A percentile compares a stretch with the other conserved stretches of the same genome.
Evolutionary conservation across 1,139 yeast species (phyloP).

Genomic region (Schizosaccharomyces versatilis): DNA sequence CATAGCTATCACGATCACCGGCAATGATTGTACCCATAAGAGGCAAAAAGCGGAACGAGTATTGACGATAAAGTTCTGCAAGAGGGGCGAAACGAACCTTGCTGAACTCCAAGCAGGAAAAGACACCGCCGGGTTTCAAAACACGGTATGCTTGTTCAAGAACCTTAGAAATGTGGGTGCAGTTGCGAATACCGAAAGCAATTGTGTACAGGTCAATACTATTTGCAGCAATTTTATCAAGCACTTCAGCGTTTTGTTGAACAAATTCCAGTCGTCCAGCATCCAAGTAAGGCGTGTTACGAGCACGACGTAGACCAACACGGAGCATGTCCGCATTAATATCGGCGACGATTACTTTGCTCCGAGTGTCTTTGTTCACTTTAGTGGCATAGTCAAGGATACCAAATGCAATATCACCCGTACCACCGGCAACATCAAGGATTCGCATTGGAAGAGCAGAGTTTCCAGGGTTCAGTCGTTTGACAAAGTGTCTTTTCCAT

Average conservation of each 20-base stretch:
- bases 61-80: conserved; percentile 59
- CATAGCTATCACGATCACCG: conserved; percentile 85
- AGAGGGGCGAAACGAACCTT: conserved; percentile 66
- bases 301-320: conserved; percentile 66
- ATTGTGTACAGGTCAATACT: conserved; percentile 90
- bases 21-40: conserved; percentile 89
- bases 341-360: conserved; percentile 80
- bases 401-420: conserved; percentile 95
- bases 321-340: conserved; percentile 87
- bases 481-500: conserved; percentile 84
- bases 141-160: conserved; percentile 83
- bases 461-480: conserved; percentile 66
- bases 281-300: conserved; percentile 17
- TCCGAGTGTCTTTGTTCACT: conserved; percentile 49
- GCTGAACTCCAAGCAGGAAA: conserved; percentile 86
- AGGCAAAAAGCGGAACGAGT: conserved; percentile 74
- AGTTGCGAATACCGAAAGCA: conserved; percentile 92
- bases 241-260: conserved; percentile 80
- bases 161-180: conserved; percentile 85
- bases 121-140: conserved; percentile 94
- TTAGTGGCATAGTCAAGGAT: conserved; percentile 72
- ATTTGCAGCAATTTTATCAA: conserved; percentile 63
- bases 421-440: conserved; percentile 95
- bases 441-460: conserved; percentile 37
- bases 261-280: conserved; percentile 47